A percentile compares a stretch with the other conserved stretches of the same genome.
phyloP scores from a whole-genome alignment of 2,329 filamentous ascomycete species.

The Fusarium nematophilum region DNA sequence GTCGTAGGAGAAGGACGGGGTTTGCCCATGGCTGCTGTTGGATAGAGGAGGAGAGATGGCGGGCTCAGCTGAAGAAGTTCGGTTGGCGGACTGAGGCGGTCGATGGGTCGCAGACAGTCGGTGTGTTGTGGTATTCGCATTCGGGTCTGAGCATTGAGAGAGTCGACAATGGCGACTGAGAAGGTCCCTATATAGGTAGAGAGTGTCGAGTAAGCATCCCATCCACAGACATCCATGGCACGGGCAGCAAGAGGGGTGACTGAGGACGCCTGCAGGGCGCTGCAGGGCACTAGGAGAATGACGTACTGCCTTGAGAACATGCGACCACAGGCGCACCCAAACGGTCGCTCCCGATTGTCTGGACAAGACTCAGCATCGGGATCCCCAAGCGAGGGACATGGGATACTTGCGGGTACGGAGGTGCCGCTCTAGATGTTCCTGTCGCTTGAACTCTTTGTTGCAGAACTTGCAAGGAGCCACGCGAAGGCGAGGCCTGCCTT shows the following conservation, averaged over 20 bases:
- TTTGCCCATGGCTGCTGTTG: background rate
- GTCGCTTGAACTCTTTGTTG: conserved; percentile 46
- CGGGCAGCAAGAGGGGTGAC: background rate
- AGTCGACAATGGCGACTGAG: conserved; percentile 23
- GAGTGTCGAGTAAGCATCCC: background rate
- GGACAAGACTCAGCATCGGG: background rate
- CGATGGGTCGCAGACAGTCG: no score
- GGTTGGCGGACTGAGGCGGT: no score
- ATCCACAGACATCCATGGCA: background rate
- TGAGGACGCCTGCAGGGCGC: no score
- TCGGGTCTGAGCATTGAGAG: conserved; percentile 4
- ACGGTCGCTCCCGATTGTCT: conserved; percentile 51
- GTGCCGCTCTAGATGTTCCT: conserved; percentile 48
- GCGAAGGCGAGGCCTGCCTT: conserved; percentile 20
- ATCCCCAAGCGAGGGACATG: background rate
- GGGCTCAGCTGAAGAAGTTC: no score
- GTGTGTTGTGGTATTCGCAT: background rate
- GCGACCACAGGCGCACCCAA: conserved; percentile 46
- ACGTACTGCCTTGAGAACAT: conserved; percentile 47
- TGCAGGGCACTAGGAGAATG: no score
- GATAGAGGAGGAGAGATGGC: background rate
- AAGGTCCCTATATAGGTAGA: conserved; percentile 13
- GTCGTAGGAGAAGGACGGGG: background rate
- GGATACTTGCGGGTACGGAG: conserved; percentile 44
- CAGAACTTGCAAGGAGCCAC: conserved; percentile 46